These are phyloP conservation scores for Wickerhamomyces hampshirensis DNA, from an alignment of 805 yeast genomes.

Conservation along the genomic window DNA sequence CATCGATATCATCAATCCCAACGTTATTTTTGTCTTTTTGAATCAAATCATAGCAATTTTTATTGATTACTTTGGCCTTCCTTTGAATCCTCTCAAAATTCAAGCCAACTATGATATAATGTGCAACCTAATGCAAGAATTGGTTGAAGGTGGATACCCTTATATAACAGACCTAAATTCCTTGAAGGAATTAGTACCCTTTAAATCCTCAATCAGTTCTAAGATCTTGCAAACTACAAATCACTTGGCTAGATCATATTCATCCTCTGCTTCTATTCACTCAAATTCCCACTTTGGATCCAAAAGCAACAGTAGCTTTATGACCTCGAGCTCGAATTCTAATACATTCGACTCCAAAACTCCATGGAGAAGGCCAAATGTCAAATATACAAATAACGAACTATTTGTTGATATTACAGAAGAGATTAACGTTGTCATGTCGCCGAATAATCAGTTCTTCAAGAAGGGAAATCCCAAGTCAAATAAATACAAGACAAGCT, in stretches of 20 bases:
- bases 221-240: constrained; percentile 33
- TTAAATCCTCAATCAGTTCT: constrained; percentile 27
- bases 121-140: constrained; percentile 65
- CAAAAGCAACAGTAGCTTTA: neutral
- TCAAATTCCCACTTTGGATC: constrained; percentile 1
- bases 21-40: constrained; percentile 51
- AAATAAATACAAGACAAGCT: constrained; percentile 17
- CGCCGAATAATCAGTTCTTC: constrained; percentile 23
- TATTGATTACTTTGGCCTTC: constrained; percentile 52
- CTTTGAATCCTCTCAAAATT: constrained; percentile 52
- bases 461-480: no score
- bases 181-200: constrained; percentile 66
- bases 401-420: constrained; percentile 81
- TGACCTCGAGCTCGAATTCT: no score
- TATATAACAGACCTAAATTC: constrained; percentile 66
- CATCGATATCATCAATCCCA: constrained; percentile 35
- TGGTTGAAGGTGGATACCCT: constrained; percentile 76
- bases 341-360: constrained; percentile 25
- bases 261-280: constrained; percentile 9
- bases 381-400: constrained; percentile 77
- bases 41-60: constrained; percentile 45
- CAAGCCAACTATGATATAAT: constrained; percentile 68
- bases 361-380: constrained; percentile 79
- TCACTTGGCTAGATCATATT: constrained; percentile 23
- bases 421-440: constrained; percentile 49